Evolutionary conservation across 2,329 filamentous ascomycete species (phyloP), one percentile per base, ranked within the genome.

Genomic region (Cyanodermella asteris): DNA sequence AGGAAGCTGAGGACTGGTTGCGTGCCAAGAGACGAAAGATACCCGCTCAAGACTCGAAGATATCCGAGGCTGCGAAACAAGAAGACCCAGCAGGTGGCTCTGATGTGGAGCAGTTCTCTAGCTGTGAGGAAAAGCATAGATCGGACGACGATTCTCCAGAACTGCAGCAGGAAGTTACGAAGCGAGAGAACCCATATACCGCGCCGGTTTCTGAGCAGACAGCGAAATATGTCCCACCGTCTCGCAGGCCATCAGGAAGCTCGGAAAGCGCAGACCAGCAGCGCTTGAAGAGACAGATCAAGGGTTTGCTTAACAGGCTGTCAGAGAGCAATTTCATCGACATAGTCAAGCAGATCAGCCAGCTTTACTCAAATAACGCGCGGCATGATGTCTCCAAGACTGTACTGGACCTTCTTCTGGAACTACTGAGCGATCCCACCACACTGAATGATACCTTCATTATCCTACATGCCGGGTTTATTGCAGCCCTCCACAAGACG

Each of bases 261-360:
- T 64, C 67, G 0, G 70, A 76, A 34, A 59, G 63, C 2, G 75
- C 90, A 43, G 55, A 62, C 20, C 55, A 75, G 23, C 56, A 58
- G 8, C 69, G 74, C 19, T 53, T 97, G 24, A 69, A 70, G 30
- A 68, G 78, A 32, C 78, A 90, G 40, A 59, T 78, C 0, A 81
- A 94, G 44, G 84, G 87, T 41, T 61, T 87, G 11, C 62, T 97
- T 42, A 97, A 97, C 47, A 73, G 84, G 42, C 59, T 97, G 16
- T 93, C 87, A 0, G 84, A 94, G 42, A 70, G 80, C 18, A 94
- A 87, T 38, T 58, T 97, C 33, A 48, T 91, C 5, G 74, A 77
- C 2, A 91, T 94, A 26, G 53, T 93, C 4, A 63, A 64, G 21
- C 75, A 90, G 11, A 60, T 91, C 16, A 80, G 91, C 41, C 68